phyloP scores from a whole-genome alignment of 202 grass and related monocot species.

The Musa balbisiana region DNA sequence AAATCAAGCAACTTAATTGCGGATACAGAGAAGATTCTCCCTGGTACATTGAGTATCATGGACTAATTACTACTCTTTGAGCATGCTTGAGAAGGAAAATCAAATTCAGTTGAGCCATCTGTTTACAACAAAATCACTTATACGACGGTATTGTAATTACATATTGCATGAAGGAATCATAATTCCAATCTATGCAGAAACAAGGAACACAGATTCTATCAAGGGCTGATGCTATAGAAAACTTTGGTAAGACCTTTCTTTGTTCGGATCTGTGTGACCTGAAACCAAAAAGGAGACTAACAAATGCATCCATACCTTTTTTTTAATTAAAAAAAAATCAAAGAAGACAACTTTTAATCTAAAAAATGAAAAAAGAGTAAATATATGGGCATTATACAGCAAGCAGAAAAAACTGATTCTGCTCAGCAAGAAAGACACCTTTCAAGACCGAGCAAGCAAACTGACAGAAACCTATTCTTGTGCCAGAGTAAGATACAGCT shows the following conservation, averaged over 20 bases:
- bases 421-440: background rate
- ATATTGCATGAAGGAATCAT: background rate
- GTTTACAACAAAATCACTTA: background rate
- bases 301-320: slow-evolving; percentile 2
- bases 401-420: background rate
- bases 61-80: no score
- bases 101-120: no score
- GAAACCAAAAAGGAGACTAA: slow-evolving; percentile 15
- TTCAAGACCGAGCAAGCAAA: background rate
- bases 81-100: no score
- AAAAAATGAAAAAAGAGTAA: background rate
- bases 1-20: no score
- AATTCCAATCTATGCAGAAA: background rate
- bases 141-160: background rate
- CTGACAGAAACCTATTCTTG: no score
- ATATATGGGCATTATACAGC: background rate
- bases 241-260: slow-evolving; percentile 89
- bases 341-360: background rate
- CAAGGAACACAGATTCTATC: slow-evolving; percentile 3
- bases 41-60: no score
- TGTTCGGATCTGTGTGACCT: slow-evolving; percentile 69
- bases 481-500: no score
- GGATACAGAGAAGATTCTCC: no score
- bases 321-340: background rate
- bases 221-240: slow-evolving; percentile 51